phyloP scores from a whole-genome alignment of 305 asterid genomes.

The Solanum hybrid region DNA sequence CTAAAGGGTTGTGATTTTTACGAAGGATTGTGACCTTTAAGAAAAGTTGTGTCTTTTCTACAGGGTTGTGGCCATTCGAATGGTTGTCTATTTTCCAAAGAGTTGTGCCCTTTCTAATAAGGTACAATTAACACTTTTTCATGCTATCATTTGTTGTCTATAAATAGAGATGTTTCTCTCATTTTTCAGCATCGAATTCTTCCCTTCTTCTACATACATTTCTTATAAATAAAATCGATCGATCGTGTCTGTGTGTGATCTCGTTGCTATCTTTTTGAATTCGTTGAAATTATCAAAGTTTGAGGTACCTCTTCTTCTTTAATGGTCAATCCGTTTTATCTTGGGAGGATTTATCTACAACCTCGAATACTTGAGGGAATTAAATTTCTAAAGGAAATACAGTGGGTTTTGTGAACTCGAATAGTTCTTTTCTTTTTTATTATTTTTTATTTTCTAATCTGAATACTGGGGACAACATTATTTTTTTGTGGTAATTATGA shows the following conservation, averaged over 20 bases:
- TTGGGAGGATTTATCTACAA: too few species aligned
- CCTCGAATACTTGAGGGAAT: not conserved
- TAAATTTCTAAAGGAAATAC: not conserved
- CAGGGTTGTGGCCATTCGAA: not conserved
- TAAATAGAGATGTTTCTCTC: too few species aligned
- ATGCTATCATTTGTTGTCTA: not conserved
- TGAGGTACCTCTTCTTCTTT: not conserved
- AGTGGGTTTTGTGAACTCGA: not conserved
- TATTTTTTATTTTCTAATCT: not conserved
- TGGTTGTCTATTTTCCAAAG: not conserved
- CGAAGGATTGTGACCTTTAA: too few species aligned
- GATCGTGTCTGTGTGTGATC: not conserved
- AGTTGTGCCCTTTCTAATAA: too few species aligned
- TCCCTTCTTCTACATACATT: not conserved
- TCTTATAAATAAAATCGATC: too few species aligned
- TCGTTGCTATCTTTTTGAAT: too few species aligned
- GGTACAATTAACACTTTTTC: too few species aligned
- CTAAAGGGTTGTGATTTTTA: not conserved
- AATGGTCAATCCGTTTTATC: too few species aligned
- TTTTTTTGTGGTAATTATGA: too few species aligned
- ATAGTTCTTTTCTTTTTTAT: too few species aligned
- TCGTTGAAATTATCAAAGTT: too few species aligned
- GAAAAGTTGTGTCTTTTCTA: too few species aligned
- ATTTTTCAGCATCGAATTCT: not conserved
- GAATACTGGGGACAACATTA: not conserved